Percentiles rank a stretch among this genome's conserved stretches.
These are phyloP conservation scores for Eragrostis nindensis DNA, from an alignment of 176 grass and related monocot genomes.

Conservation along the genomic window DNA sequence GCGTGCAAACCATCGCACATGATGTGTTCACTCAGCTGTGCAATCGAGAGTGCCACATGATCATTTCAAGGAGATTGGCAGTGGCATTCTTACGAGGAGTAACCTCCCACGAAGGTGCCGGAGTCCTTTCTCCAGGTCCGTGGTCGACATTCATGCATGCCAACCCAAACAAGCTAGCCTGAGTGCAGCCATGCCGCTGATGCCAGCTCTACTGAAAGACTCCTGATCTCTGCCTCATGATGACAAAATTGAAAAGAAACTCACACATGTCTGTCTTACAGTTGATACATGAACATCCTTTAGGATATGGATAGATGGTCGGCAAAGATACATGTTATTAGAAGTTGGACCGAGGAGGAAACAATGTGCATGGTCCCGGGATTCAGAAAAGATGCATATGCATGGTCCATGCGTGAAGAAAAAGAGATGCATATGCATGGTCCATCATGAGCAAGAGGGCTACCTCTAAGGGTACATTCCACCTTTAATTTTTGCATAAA, in stretches of 20 bases:
- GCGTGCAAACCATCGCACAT: no score
- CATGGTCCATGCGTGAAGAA: constrained; percentile 21
- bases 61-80: no score
- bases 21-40: no score
- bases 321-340: not conserved
- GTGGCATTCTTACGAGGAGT: no score
- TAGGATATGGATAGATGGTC: not conserved
- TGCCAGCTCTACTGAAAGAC: constrained; percentile 17
- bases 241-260: constrained; percentile 19
- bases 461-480: not conserved
- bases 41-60: no score
- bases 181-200: no score
- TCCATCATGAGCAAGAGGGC: constrained; percentile 26
- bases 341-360: not conserved
- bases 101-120: no score
- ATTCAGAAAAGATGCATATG: constrained; percentile 14
- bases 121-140: no score
- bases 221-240: not conserved
- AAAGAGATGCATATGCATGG: no score
- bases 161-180: no score
- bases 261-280: not conserved
- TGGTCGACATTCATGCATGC: no score
- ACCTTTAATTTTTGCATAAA: constrained; percentile 2
- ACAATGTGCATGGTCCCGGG: constrained; percentile 8
- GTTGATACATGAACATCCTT: constrained; percentile 3